A percentile compares a stretch with the other conserved stretches of the same genome.
Conservation (phyloP, 2,329 filamentous ascomycete species). For the Acarospora socialis region DNA sequence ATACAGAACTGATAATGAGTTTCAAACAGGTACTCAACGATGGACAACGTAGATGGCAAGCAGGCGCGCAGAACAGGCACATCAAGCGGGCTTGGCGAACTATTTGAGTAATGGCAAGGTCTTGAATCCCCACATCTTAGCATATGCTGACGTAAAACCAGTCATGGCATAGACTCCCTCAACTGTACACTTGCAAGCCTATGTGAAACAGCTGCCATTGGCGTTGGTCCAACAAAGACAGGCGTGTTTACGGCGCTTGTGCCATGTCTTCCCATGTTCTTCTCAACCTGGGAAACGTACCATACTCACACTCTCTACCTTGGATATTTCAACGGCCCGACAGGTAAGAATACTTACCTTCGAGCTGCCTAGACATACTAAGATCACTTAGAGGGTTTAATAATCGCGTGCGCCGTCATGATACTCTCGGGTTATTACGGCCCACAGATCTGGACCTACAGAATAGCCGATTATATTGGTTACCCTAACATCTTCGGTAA, state of each 20-base stretch:
- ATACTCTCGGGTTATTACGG: constrained; percentile 75
- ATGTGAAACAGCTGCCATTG: constrained; percentile 86
- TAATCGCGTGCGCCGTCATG: constrained; percentile 81
- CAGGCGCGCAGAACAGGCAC: constrained; percentile 90
- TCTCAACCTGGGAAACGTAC: constrained; percentile 99
- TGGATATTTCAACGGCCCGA: constrained; percentile 92
- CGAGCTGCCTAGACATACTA: neutral
- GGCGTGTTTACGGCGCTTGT: constrained; percentile 86
- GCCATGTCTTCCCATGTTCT: constrained; percentile 94
- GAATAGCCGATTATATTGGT: constrained; percentile 56
- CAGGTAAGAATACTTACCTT: constrained; percentile 28
- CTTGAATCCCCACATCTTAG: neutral
- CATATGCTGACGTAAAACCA: constrained; percentile 20
- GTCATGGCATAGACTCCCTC: constrained; percentile 90
- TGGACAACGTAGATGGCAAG: constrained; percentile 98
- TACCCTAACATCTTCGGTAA: constrained; percentile 49
- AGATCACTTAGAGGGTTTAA: constrained; percentile 55
- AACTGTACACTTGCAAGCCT: constrained; percentile 92
- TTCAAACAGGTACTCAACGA: constrained; percentile 58
- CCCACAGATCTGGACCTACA: constrained; percentile 70
- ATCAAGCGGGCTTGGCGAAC: constrained; percentile 83
- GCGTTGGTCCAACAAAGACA: constrained; percentile 65
- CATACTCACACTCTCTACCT: constrained; percentile 96
- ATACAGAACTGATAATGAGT: neutral
- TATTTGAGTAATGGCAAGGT: constrained; percentile 57